A percentile compares a stretch with the other conserved stretches of the same genome.
Evolutionary conservation across 2,329 filamentous ascomycete species (phyloP).

Genomic region (Bipolaris gigantea): DNA sequence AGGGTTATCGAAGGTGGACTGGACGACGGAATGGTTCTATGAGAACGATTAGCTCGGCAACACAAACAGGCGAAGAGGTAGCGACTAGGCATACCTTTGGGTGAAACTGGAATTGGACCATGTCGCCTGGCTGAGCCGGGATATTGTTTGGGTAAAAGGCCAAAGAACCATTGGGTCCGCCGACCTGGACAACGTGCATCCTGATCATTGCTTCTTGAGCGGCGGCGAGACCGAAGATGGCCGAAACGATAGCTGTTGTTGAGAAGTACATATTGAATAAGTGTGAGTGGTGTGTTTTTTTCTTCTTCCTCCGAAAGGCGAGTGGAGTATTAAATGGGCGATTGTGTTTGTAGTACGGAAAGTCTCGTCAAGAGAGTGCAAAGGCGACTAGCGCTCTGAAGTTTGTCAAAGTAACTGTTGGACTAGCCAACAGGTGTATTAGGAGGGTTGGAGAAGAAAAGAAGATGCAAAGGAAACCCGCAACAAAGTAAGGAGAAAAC

Average conservation of each 20-base stretch:
- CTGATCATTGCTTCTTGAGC: slow-evolving; percentile 31
- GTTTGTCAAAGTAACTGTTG: slow-evolving; percentile 20
- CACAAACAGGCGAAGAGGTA: too few relatives aligned
- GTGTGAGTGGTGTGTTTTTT: slow-evolving; percentile 10
- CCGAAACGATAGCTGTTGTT: slow-evolving; percentile 34
- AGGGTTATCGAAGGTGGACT: slow-evolving; percentile 73
- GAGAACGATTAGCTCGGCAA: slow-evolving; percentile 11
- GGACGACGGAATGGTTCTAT: slow-evolving; percentile 75
- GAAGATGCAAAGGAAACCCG: slow-evolving; percentile 37
- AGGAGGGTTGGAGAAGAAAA: slow-evolving; percentile 33
- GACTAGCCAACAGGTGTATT: slow-evolving; percentile 43
- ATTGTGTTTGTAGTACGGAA: slow-evolving; percentile 15
- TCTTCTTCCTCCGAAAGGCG: slow-evolving; percentile 4
- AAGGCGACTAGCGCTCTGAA: slow-evolving; percentile 45
- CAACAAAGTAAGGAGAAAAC: slow-evolving; percentile 27
- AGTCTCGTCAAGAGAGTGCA: slow-evolving; percentile 30
- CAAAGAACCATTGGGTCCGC: slow-evolving; percentile 56
- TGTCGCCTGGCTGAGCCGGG: slow-evolving; percentile 61
- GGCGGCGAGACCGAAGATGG: slow-evolving; percentile 35
- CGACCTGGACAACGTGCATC: slow-evolving; percentile 66
- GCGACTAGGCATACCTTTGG: slow-evolving; percentile 43
- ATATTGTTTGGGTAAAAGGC: slow-evolving; percentile 69
- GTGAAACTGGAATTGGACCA: slow-evolving; percentile 58
- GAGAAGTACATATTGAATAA: slow-evolving; percentile 40
- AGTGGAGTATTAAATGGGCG: slow-evolving; percentile 27